Evolutionary conservation across 1,284 basidiomycete species (phyloP).

Genomic region (Marasmius oreades): DNA sequence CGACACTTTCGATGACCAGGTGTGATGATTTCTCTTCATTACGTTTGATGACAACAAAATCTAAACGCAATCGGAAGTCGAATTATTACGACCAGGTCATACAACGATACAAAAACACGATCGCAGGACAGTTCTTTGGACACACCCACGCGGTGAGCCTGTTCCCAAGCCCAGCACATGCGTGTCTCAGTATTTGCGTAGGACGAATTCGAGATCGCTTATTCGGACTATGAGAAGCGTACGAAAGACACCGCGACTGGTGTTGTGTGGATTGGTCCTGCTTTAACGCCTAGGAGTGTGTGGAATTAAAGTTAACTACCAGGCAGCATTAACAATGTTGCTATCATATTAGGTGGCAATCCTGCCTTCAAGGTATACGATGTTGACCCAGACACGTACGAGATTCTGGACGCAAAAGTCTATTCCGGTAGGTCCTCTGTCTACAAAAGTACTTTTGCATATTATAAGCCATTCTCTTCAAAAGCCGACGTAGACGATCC

Average conservation of each 20-base stretch:
- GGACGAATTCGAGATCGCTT: conserved; percentile 58
- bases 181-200: conserved; percentile 10
- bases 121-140: conserved; percentile 49
- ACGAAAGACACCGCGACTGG: conserved; percentile 47
- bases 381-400: conserved; percentile 50
- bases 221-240: conserved; percentile 48
- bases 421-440: conserved; percentile 32
- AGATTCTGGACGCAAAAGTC: conserved; percentile 47
- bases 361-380: conserved; percentile 53
- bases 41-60: not conserved
- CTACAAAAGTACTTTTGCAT: not conserved
- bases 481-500: conserved; percentile 36
- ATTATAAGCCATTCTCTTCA: not conserved
- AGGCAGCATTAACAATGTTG: not conserved
- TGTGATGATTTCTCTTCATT: not conserved
- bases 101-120: conserved; percentile 52
- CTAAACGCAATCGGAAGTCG: conserved; percentile 30
- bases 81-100: conserved; percentile 57
- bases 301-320: conserved; percentile 1
- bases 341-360: conserved; percentile 34
- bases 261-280: conserved; percentile 45
- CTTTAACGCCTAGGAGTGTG: conserved; percentile 53
- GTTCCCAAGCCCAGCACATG: not conserved
- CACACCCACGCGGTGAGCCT: conserved; percentile 35
- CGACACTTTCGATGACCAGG: conserved; percentile 43